Percentiles rank a stretch among this genome's conserved stretches.
phyloP scores from a whole-genome alignment of 345 rosid species.

The Syzygium oleosum region DNA sequence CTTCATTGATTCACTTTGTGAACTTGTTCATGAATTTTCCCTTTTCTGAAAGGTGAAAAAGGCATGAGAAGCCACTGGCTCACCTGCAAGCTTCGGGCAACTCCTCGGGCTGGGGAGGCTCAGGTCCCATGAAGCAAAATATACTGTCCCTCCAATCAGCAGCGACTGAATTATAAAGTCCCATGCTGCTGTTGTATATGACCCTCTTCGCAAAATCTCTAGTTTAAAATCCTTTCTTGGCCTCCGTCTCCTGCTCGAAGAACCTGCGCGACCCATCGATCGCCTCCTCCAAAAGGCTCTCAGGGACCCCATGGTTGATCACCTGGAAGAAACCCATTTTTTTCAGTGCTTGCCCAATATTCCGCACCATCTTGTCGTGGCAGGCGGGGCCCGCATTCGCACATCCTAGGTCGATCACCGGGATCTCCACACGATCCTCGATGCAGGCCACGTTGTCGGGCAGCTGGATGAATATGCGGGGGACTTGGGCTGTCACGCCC shows the following conservation, averaged over 20 bases:
- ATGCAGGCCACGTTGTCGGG: not conserved
- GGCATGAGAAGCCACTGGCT: too few species aligned
- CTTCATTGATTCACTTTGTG: too few species aligned
- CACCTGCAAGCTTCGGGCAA: too few species aligned
- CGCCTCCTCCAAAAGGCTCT: slow-evolving; percentile 11
- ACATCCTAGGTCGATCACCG: slow-evolving; percentile 24
- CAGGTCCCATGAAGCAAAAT: slow-evolving; percentile 1
- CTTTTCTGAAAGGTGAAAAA: too few species aligned
- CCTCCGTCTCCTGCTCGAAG: slow-evolving; percentile 11
- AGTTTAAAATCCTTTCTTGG: slow-evolving; percentile 7
- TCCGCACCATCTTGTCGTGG: not conserved
- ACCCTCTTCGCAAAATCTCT: not conserved
- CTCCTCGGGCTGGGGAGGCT: too few species aligned
- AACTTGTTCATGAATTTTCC: too few species aligned
- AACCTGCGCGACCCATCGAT: slow-evolving; percentile 5
- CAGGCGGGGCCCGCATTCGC: not conserved
- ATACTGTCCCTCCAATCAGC: slow-evolving; percentile 17
- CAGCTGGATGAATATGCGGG: not conserved
- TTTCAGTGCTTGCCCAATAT: not conserved
- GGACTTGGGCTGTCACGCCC: not conserved
- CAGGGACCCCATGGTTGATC: slow-evolving; percentile 19
- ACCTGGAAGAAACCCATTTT: slow-evolving; percentile 10
- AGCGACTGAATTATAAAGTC: not conserved
- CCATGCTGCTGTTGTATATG: not conserved
- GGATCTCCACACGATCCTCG: slow-evolving; percentile 6